Conservation (phyloP, 192 early-diverging fungal species). For the Coemansia sp. region DNA sequence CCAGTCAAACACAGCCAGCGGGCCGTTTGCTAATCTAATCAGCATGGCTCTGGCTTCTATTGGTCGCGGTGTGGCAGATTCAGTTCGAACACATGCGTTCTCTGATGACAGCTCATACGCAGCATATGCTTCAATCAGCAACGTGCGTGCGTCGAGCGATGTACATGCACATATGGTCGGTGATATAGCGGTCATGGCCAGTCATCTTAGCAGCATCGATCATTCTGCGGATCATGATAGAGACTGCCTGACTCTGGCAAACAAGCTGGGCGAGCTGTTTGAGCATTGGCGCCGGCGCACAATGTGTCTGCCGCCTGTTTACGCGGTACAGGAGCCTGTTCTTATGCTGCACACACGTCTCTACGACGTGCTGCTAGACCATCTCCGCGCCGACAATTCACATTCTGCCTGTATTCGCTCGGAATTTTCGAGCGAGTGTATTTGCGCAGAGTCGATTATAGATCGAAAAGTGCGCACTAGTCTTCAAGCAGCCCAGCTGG, state of each 20-base stretch:
- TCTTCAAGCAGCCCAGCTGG: constrained; percentile 46
- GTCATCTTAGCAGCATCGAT: constrained; percentile 9
- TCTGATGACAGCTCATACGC: background rate
- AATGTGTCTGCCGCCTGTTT: constrained; percentile 24
- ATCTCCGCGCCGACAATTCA: background rate
- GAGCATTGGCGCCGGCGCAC: constrained; percentile 42
- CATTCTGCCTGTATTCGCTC: background rate
- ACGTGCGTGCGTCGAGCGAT: constrained; percentile 8
- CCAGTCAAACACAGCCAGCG: background rate
- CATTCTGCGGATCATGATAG: background rate
- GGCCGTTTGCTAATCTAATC: constrained; percentile 11
- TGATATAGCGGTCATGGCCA: constrained; percentile 29
- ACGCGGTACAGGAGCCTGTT: constrained; percentile 46
- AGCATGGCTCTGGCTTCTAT: constrained; percentile 14
- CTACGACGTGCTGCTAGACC: constrained; percentile 26
- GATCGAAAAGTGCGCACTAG: constrained; percentile 27
- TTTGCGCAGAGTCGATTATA: constrained; percentile 14
- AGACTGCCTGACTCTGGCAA: background rate
- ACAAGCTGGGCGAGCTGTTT: constrained; percentile 13
- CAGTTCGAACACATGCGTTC: constrained; percentile 5
- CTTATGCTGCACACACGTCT: constrained; percentile 43
- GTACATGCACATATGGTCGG: constrained; percentile 51
- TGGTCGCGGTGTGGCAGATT: constrained; percentile 25
- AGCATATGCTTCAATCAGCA: background rate
- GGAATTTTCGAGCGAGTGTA: constrained; percentile 1